phyloP scores from a whole-genome alignment of 306 rosid genomes.

The Chamaecrista fasciculata region DNA sequence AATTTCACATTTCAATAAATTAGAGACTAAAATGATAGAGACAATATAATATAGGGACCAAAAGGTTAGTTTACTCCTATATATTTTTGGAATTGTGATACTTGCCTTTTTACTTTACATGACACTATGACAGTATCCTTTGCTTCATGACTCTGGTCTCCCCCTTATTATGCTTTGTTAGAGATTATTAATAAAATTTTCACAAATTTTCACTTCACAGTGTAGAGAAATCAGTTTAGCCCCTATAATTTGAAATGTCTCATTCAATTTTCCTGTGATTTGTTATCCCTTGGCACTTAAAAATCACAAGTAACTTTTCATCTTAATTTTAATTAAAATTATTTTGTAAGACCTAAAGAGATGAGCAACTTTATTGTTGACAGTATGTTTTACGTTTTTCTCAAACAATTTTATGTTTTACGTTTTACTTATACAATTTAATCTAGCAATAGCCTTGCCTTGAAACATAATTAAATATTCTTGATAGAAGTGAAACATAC shows the following conservation, averaged over 20 bases:
- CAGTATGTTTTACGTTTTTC: no score
- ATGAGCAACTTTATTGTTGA: no score
- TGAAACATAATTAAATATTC: no score
- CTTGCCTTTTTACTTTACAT: conserved; percentile 10
- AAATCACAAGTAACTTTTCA: background rate
- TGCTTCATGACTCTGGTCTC: conserved; percentile 2
- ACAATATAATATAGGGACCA: no score
- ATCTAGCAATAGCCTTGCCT: no score
- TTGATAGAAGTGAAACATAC: no score
- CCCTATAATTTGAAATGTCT: background rate
- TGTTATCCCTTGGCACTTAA: background rate
- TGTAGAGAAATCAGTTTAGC: background rate
- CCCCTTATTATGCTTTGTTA: background rate
- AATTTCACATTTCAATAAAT: no score
- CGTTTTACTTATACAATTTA: no score
- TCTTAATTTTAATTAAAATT: background rate
- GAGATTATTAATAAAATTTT: background rate
- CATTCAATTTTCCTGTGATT: background rate
- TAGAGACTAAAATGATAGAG: no score
- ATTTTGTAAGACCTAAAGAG: background rate
- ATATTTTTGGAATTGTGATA: conserved; percentile 16
- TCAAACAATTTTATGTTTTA: no score
- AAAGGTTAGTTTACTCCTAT: no score
- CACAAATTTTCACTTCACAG: background rate
- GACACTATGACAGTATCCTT: background rate